These are phyloP conservation scores for Amesomyces nigricolor DNA, from an alignment of 2,329 filamentous ascomycete genomes.

Conservation along the genomic window DNA sequence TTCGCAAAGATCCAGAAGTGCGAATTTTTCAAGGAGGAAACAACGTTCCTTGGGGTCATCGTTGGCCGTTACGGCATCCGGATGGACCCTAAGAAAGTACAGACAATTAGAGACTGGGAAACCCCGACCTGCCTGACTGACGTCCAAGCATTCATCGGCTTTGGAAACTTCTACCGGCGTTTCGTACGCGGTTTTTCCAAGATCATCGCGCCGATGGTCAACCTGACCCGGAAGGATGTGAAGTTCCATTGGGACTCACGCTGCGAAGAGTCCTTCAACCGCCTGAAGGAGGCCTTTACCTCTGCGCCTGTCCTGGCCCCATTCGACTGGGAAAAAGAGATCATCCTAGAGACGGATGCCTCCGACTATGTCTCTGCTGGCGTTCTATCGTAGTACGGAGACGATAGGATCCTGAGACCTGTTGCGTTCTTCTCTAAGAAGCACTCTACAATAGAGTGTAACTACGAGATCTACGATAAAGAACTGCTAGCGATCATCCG, in stretches of 20 bases:
- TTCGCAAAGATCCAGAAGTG: not conserved
- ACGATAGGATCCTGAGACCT: not conserved
- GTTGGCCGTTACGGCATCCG: not conserved
- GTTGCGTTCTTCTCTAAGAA: not conserved
- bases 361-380: not conserved
- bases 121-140: not conserved
- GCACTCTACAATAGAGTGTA: not conserved
- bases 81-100: not conserved
- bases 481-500: not conserved
- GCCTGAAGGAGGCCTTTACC: not conserved
- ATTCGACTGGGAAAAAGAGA: not conserved
- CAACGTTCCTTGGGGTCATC: not conserved
- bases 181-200: not conserved
- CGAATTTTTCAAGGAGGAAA: not conserved
- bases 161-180: conserved; percentile 5
- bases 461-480: not conserved
- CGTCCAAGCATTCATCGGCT: not conserved
- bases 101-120: not conserved
- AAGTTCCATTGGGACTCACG: not conserved
- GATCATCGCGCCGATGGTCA: not conserved
- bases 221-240: not conserved
- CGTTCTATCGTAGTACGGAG: not conserved
- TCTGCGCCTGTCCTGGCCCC: not conserved
- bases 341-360: not conserved
- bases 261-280: not conserved